Evolutionary conservation across 768 basidiomycete species (phyloP).

Genomic region (Cystofilobasidium bisporidii): DNA sequence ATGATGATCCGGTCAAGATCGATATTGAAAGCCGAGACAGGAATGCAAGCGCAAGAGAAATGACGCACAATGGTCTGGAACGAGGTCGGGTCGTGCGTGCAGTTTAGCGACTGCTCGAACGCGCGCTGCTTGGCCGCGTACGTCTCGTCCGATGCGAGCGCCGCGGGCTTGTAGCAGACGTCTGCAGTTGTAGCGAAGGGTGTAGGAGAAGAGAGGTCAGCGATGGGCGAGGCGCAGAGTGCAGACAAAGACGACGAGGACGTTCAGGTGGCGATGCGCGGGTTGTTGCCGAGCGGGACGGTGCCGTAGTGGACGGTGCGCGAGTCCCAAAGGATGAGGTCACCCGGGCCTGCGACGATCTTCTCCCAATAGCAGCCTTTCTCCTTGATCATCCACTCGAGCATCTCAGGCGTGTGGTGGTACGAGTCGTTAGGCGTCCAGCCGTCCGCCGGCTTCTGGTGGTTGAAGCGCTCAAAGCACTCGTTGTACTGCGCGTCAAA

Average conservation of each 20-base stretch:
- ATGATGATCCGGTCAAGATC: neutral
- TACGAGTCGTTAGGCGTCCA: conserved; percentile 32
- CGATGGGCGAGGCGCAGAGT: too few relatives aligned
- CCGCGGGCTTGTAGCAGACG: conserved; percentile 25
- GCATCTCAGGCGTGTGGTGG: conserved; percentile 31
- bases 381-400: conserved; percentile 40
- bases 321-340: conserved; percentile 38
- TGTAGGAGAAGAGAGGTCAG: too few relatives aligned
- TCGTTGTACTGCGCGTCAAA: conserved; percentile 33
- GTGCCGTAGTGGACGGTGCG: conserved; percentile 34
- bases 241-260: conserved; percentile 3
- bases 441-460: conserved; percentile 31
- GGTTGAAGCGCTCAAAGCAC: conserved; percentile 37
- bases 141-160: conserved; percentile 11
- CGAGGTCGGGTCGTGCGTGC: conserved; percentile 20
- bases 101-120: conserved; percentile 8
- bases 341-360: conserved; percentile 37
- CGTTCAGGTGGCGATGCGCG: conserved; percentile 33
- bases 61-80: conserved; percentile 12
- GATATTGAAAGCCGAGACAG: too few relatives aligned
- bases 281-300: conserved; percentile 30
- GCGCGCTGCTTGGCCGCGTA: conserved; percentile 5
- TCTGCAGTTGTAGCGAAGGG: too few relatives aligned
- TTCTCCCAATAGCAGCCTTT: conserved; percentile 40
- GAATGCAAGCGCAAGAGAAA: too few relatives aligned